phyloP scores from a whole-genome alignment of 495 filamentous ascomycete genomes.

The Aspergillus sclerotioniger region DNA sequence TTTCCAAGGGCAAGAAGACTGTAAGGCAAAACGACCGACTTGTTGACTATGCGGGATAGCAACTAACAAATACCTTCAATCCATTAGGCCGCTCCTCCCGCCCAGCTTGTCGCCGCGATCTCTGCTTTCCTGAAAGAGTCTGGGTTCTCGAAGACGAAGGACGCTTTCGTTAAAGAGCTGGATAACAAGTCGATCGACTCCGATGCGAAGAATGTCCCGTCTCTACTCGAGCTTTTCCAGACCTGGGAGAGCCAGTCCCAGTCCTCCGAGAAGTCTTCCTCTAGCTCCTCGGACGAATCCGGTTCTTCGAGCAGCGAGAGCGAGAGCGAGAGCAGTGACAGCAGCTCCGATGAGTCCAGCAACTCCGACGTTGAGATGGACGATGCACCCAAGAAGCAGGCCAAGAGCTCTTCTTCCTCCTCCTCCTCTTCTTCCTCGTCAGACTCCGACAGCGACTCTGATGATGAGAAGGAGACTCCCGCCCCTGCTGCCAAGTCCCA shows the following conservation, averaged over 20 bases:
- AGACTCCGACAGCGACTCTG: constrained; percentile 58
- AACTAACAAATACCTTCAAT: constrained; percentile 19
- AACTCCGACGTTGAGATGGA: constrained; percentile 60
- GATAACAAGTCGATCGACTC: constrained; percentile 23
- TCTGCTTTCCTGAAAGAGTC: constrained; percentile 64
- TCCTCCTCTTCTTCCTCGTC: constrained; percentile 38
- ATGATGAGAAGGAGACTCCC: constrained; percentile 56
- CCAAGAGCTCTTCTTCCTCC: constrained; percentile 30
- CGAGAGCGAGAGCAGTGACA: constrained; percentile 36
- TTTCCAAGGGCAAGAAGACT: constrained; percentile 38
- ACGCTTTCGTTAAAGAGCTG: constrained; percentile 58
- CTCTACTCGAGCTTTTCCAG: constrained; percentile 50
- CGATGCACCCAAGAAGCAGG: constrained; percentile 42
- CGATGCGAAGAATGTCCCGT: constrained; percentile 40
- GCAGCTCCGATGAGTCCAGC: constrained; percentile 30
- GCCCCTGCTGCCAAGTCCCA: constrained; percentile 33
- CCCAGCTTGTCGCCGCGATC: constrained; percentile 63
- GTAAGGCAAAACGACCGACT: constrained; percentile 18
- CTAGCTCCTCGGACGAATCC: constrained; percentile 23
- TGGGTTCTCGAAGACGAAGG: constrained; percentile 57
- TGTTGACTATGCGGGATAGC: not conserved
- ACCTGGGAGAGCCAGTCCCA: constrained; percentile 33
- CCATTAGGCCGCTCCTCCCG: constrained; percentile 39
- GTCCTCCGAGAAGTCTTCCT: constrained; percentile 23
- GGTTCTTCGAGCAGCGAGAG: constrained; percentile 20